Base-by-base conservation (phyloP, 1,139 yeast species). In the Blastobotrys capitulatus region DNA sequence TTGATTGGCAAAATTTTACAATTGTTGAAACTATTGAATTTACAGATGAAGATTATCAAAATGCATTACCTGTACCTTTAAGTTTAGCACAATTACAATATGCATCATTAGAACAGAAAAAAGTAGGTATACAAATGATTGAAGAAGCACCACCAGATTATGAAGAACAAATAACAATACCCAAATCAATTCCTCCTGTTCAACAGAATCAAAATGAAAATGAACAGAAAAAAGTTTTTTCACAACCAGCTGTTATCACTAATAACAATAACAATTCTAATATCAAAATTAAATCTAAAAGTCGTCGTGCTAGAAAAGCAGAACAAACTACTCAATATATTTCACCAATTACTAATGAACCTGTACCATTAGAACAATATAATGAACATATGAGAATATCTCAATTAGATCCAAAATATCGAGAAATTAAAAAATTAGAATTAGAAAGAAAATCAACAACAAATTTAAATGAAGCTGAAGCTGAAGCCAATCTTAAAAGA, bases 1-100 rank as follows among this genome's bases (percentile, higher is more conserved):
- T 88, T 25, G 90, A 90, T 65, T 92, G 98, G 98, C 83, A 83
- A 53, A 87, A 86, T 54, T 89, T 89, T 61, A 71, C 75, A 1
- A 72, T 88, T 16, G 85, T 86, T 2, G 89, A 83, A 45, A 80
- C 83, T 1, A 73, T 88, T 12, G 79, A 76, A 48, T 84, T 89
- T 59, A 80, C 79, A 36, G 82, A 80, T 1, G 72, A 81, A 1
- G 96, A 87, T 63, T 73, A 75, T 49, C 80, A 77, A 15, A 75
- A 77, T 8, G 84, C 79, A 47, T 68, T 85, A 50, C 79, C 85
- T 1, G 65, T 71, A 1, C 92, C 96, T 0, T 60, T 83, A 50
- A 69, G 74, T n/a, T 63, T 80, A 52, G 74, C 78, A 6, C 84
- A 82, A 38, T 70, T 86, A 42, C 77, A 83, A 58, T 77, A 76